Evolutionary conservation across 2,329 filamentous ascomycete species (phyloP).

Genomic region (Phaeosphaeriaceae sp.): DNA sequence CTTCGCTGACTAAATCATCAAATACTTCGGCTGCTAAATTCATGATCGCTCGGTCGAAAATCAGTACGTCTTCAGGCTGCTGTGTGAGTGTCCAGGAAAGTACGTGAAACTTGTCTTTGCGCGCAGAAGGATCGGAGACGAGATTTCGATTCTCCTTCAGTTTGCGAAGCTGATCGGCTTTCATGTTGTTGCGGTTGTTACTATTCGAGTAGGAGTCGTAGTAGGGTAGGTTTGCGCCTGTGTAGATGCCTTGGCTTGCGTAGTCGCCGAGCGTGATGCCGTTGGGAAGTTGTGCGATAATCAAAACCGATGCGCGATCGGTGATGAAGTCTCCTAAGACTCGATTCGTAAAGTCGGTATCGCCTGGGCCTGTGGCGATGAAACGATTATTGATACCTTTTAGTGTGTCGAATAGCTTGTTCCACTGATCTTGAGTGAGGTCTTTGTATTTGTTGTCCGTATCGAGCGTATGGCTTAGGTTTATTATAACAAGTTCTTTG

Average conservation of each 20-base stretch:
- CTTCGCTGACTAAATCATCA: constrained; percentile 40
- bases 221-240: constrained; percentile 39
- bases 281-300: constrained; percentile 41
- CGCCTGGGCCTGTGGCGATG: constrained; percentile 27
- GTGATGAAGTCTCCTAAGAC: constrained; percentile 48
- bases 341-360: constrained; percentile 39
- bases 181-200: constrained; percentile 40
- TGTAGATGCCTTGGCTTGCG: constrained; percentile 46
- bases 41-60: constrained; percentile 42
- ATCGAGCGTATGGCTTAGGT: constrained; percentile 55
- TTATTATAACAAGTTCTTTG: constrained; percentile 56
- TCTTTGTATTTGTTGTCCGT: constrained; percentile 48
- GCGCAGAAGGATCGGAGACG: constrained; percentile 20
- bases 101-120: constrained; percentile 44
- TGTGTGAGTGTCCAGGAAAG: constrained; percentile 49
- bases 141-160: constrained; percentile 40
- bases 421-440: constrained; percentile 50
- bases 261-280: constrained; percentile 38
- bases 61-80: constrained; percentile 41
- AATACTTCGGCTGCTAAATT: constrained; percentile 39
- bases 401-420: constrained; percentile 53
- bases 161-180: constrained; percentile 47
- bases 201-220: constrained; percentile 48
- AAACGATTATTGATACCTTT: constrained; percentile 51
- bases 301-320: constrained; percentile 44